These are phyloP conservation scores for Groenewaldozyma auringiensis DNA, from an alignment of 1,139 yeast genomes.

Conservation along the genomic window DNA sequence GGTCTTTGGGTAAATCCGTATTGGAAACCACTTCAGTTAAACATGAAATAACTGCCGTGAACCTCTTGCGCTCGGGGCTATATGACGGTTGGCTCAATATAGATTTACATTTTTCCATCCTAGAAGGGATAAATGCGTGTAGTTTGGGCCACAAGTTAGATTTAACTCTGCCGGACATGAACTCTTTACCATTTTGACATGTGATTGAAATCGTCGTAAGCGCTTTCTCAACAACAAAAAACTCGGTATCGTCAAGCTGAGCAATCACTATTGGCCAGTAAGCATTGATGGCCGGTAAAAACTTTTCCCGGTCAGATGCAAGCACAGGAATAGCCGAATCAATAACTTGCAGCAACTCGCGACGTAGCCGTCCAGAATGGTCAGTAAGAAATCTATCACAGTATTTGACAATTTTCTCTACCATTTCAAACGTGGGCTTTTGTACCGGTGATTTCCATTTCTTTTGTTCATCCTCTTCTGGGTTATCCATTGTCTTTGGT, in stretches of 20 bases:
- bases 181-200: conserved; percentile 42
- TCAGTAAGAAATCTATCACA: conserved; percentile 68
- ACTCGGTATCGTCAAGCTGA: conserved; percentile 25
- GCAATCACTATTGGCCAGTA: conserved; percentile 52
- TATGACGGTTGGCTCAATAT: conserved; percentile 16
- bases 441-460: conserved; percentile 65
- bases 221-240: conserved; percentile 34
- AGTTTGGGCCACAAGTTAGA: conserved; percentile 38
- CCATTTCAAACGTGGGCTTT: conserved; percentile 45
- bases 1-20: conserved; percentile 19
- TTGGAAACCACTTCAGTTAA: conserved; percentile 15
- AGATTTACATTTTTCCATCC: conserved; percentile 1
- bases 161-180: conserved; percentile 41
- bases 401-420: conserved; percentile 57
- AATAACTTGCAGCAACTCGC: conserved; percentile 50
- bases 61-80: conserved; percentile 21
- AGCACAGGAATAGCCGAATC: conserved; percentile 50
- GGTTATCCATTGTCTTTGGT: conserved; percentile 22
- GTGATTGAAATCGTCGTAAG: conserved; percentile 35
- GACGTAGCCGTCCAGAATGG: conserved; percentile 48
- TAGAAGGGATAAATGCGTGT: conserved; percentile 13
- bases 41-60: conserved; percentile 19
- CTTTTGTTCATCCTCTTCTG: conserved; percentile 26
- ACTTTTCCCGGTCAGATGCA: conserved; percentile 49
- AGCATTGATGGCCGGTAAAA: conserved; percentile 61